Evolutionary conservation across 306 rosid species (phyloP).

Genomic region (barrel medic (Medicago truncatula)): MtrunA17r5.0-ANR NC_053049.1:20241501-20242000

Average conservation of each 20-base stretch:
- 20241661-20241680: neutral
- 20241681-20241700: neutral
- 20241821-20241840: too few species aligned
- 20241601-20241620: slow-evolving; percentile 51
- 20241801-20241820: too few species aligned
- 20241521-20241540: slow-evolving; percentile 48
- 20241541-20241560: slow-evolving; percentile 73
- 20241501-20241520: slow-evolving; percentile 51
- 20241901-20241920: too few species aligned
- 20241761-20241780: too few species aligned
- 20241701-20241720: neutral
- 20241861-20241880: too few species aligned
- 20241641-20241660: neutral
- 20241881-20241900: too few species aligned
- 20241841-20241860: too few species aligned
- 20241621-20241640: slow-evolving; percentile 27
- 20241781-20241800: too few species aligned
- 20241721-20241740: neutral
- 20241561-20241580: slow-evolving; percentile 43
- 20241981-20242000: too few species aligned
- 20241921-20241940: too few species aligned
- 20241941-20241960: too few species aligned
- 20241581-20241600: slow-evolving; percentile 64
- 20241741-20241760: neutral
- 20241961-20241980: too few species aligned